Conservation (phyloP, 352 stramenopile genomes). For the Globisporangium mamillatum region DNA sequence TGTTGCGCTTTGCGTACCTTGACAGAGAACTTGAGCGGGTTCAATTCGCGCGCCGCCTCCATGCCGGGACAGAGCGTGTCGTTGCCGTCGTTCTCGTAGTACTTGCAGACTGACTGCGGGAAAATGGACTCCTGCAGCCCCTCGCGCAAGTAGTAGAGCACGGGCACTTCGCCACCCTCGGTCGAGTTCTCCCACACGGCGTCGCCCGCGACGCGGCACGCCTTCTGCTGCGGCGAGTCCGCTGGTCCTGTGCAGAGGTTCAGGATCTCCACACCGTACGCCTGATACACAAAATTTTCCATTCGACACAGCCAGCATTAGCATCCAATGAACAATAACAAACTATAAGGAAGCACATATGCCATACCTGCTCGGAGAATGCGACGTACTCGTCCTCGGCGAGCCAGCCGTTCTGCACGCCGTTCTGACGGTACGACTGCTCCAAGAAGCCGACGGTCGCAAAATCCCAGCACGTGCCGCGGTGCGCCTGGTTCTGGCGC, state of each 20-base stretch:
- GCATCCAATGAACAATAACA: not conserved
- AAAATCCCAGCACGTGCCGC: constrained; percentile 84
- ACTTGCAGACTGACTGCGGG: constrained; percentile 66
- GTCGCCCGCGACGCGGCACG: constrained; percentile 67
- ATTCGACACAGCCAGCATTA: too few relatives aligned
- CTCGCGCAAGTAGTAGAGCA: constrained; percentile 78
- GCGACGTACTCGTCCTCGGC: constrained; percentile 67
- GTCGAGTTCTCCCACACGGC: constrained; percentile 80
- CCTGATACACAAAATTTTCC: constrained; percentile 20
- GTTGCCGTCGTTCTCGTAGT: constrained; percentile 55
- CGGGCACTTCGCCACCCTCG: constrained; percentile 66
- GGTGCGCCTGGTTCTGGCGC: constrained; percentile 68
- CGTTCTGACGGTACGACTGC: constrained; percentile 73
- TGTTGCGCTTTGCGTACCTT: constrained; percentile 27
- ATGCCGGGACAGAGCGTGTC: constrained; percentile 69
- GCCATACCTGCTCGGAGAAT: constrained; percentile 66
- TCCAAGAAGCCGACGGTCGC: constrained; percentile 76
- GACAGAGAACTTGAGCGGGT: constrained; percentile 68
- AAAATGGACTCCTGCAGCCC: constrained; percentile 73
- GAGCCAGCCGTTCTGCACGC: constrained; percentile 65
- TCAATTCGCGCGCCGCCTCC: constrained; percentile 45
- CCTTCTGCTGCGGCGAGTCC: constrained; percentile 65
- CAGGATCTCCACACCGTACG: constrained; percentile 69
- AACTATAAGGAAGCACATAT: not conserved
- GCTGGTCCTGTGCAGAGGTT: constrained; percentile 62